Base-by-base conservation (phyloP, 331 rosid genomes). In the Stylosanthes scabra region DNA sequence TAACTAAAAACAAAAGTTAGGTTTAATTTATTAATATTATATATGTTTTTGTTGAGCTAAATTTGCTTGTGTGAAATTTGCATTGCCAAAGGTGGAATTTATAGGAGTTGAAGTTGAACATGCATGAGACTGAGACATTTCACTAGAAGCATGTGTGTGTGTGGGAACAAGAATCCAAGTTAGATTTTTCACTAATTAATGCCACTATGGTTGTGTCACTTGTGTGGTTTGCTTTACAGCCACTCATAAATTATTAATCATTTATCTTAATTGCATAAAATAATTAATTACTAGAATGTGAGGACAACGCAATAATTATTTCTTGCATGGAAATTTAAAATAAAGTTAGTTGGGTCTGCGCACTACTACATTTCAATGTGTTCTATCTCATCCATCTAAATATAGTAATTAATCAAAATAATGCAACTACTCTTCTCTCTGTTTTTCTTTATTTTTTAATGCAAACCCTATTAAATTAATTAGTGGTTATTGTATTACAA, bases 71-170 rank as follows among this genome's bases (percentile, higher is more conserved):
- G 46, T 11, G 13, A 42, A 72, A 63, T 40, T 11, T 51, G 67
- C 13, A 9, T 57, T 29, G 28, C 40, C 15, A 3, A 44, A n/a
- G 77, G 14, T 49, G 70, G 74, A 16, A 82, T 69, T 82, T 82
- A 82, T 82, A 82, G 81, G 51, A 59, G 75, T 42, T 78, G 72
- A 37, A 51, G 3, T 16, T 29, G 54, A 51, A 68, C 11, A 64
- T 68, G 70, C 11, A 64, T 68, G 70, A 59, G 7, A 31, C 37
- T 68, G 70, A 59, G 7, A 31, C 37, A 31, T 5, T 20, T 20
- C 25, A 20, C 25, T 20, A 20, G 5, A 0, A 8, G 72, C 62
- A 20, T 73, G n/a, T 49, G 52, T 47, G 77, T 54, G 25, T 20
- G 25, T 20, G 25, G 74, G 70, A 72, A 41, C 42, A 63, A 55